Evolutionary conservation across 371 early-diverging fungal species (phyloP).

Genomic region (Dichotomocladium elegans): DNA sequence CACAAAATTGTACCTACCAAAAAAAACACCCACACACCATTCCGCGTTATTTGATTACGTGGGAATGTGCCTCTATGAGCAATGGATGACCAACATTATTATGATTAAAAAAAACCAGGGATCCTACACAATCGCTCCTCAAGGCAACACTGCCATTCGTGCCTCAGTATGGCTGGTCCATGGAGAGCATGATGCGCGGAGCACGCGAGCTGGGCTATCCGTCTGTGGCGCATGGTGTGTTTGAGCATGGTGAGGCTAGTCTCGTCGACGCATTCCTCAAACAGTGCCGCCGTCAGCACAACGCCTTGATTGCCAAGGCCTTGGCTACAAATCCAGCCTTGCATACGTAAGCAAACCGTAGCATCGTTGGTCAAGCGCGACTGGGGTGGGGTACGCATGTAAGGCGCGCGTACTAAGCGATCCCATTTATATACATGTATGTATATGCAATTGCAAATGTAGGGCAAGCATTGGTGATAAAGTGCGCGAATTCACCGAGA

Average conservation of each 20-base stretch:
- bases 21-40: too few relatives aligned
- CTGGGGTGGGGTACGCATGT: too few relatives aligned
- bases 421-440: background rate
- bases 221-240: slow-evolving; percentile 69
- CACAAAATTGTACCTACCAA: too few relatives aligned
- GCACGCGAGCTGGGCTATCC: slow-evolving; percentile 70
- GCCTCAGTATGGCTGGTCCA: slow-evolving; percentile 73
- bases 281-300: slow-evolving; percentile 56
- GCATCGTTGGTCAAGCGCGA: background rate
- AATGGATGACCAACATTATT: background rate
- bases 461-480: slow-evolving; percentile 51
- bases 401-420: too few relatives aligned
- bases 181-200: slow-evolving; percentile 61
- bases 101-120: background rate
- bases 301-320: slow-evolving; percentile 40
- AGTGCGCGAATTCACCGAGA: slow-evolving; percentile 59
- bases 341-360: background rate
- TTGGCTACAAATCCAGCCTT: background rate
- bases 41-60: too few relatives aligned
- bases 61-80: too few relatives aligned
- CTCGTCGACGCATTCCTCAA: slow-evolving; percentile 76
- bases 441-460: slow-evolving; percentile 3
- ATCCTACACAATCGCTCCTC: slow-evolving; percentile 39
- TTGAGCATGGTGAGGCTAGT: slow-evolving; percentile 65
- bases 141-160: slow-evolving; percentile 67